phyloP scores from a whole-genome alignment of 208 protist species.

The Hexamita inflata region DNA sequence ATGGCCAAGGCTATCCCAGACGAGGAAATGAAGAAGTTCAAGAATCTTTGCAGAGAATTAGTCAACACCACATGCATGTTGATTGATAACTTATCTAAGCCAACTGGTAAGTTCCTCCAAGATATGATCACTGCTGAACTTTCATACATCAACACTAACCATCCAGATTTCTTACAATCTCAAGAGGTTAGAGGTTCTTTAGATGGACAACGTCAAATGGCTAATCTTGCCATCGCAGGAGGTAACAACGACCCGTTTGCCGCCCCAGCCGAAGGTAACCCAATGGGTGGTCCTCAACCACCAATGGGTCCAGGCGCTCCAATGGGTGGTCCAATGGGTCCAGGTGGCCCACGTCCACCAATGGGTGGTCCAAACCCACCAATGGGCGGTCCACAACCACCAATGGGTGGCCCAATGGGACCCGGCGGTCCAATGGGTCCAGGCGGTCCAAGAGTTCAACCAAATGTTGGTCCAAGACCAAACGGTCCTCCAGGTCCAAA shows the following conservation, averaged over 20 bases:
- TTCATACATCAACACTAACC: conserved; percentile 49
- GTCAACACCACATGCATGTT: conserved; percentile 2
- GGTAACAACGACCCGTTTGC: neutral
- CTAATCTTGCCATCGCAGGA: neutral
- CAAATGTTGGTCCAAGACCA: neutral
- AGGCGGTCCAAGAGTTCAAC: neutral
- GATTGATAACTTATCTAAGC: conserved; percentile 27
- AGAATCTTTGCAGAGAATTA: neutral
- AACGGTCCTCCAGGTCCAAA: neutral
- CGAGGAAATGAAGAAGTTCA: neutral
- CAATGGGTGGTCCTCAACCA: neutral
- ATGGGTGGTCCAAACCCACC: neutral
- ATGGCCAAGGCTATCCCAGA: conserved; percentile 24
- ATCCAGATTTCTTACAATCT: conserved; percentile 45
- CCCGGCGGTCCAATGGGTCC: neutral
- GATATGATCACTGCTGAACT: conserved; percentile 42
- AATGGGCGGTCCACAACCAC: neutral
- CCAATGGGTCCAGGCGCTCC: neutral
- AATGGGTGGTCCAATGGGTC: neutral
- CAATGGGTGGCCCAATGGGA: neutral
- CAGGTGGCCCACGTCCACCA: neutral
- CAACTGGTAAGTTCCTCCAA: conserved; percentile 40
- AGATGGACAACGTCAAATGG: conserved; percentile 13
- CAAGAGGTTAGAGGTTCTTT: neutral
- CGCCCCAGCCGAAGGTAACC: neutral